Conservation (phyloP, 306 rosid genomes). For the Ormosia semicastrata region DNA sequence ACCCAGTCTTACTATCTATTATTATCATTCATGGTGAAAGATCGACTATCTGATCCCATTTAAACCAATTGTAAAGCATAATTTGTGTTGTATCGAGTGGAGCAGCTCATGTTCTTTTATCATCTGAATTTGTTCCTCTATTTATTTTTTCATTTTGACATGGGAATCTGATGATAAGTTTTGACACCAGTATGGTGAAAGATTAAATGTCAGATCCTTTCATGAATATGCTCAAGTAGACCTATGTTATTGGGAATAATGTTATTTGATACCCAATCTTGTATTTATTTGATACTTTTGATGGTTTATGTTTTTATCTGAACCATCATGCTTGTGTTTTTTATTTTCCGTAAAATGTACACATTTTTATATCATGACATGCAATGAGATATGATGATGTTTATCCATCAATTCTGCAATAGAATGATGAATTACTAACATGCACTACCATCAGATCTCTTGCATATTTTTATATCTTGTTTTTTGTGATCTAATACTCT, state of each 20-base stretch:
- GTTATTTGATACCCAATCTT: neutral
- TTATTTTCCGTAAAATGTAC: neutral
- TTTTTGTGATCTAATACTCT: neutral
- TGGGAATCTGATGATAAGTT: neutral
- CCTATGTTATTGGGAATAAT: no score
- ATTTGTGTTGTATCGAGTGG: neutral
- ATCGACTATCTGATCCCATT: neutral
- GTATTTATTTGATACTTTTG: neutral
- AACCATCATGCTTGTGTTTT: neutral
- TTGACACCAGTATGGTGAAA: neutral
- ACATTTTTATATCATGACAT: neutral
- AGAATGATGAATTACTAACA: conserved; percentile 50
- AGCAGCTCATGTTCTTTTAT: neutral
- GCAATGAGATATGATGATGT: conserved; percentile 50
- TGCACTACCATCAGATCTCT: conserved; percentile 70
- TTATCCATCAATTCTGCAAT: conserved; percentile 51
- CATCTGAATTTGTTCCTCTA: neutral
- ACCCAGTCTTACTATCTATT: neutral
- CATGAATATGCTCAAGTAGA: no score
- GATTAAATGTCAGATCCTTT: no score
- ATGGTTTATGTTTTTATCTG: neutral
- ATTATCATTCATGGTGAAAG: neutral
- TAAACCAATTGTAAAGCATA: neutral
- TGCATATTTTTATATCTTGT: neutral
- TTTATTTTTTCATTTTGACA: neutral